Percentiles rank a stretch among this genome's conserved stretches.
phyloP scores from a whole-genome alignment of 2,329 filamentous ascomycete species.

The Fusarium armeniacum region DNA sequence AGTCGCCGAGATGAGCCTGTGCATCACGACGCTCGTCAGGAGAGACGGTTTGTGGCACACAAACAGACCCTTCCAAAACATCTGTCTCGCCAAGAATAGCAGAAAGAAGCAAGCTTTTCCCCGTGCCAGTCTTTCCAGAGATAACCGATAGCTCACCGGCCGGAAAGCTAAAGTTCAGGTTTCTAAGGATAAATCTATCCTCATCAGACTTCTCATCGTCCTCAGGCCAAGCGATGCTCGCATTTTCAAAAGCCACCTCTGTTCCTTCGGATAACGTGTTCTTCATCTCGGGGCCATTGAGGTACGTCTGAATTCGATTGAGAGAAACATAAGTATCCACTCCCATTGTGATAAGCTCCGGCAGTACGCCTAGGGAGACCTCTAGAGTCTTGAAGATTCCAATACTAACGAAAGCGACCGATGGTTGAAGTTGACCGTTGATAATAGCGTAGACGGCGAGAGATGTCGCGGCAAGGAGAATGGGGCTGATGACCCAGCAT shows the following conservation, averaged over 20 bases:
- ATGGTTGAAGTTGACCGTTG: conserved; percentile 74
- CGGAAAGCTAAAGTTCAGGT: conserved; percentile 77
- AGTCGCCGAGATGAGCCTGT: conserved; percentile 73
- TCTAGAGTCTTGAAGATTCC: conserved; percentile 82
- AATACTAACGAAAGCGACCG: conserved; percentile 83
- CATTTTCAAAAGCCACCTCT: conserved; percentile 74
- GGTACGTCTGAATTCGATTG: conserved; percentile 78
- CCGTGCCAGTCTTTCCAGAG: conserved; percentile 81
- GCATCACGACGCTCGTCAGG: conserved; percentile 70
- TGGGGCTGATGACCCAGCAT: conserved; percentile 81
- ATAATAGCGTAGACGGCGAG: conserved; percentile 76
- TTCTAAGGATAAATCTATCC: conserved; percentile 74
- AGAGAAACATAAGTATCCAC: conserved; percentile 82
- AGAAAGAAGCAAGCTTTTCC: conserved; percentile 81
- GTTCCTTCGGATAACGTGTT: conserved; percentile 68
- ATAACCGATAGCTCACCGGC: conserved; percentile 78
- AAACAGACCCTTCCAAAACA: conserved; percentile 72
- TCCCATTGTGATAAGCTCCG: conserved; percentile 78
- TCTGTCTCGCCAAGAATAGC: conserved; percentile 83
- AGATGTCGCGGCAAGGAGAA: conserved; percentile 79
- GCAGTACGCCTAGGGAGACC: conserved; percentile 76
- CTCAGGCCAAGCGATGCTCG: conserved; percentile 80
- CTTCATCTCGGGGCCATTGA: conserved; percentile 75
- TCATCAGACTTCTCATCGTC: conserved; percentile 70
- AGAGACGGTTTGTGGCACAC: conserved; percentile 65